A percentile compares a stretch with the other conserved stretches of the same genome.
Evolutionary conservation across 2,329 filamentous ascomycete species (phyloP).

Genomic region (Colletotrichum caudatum): DNA sequence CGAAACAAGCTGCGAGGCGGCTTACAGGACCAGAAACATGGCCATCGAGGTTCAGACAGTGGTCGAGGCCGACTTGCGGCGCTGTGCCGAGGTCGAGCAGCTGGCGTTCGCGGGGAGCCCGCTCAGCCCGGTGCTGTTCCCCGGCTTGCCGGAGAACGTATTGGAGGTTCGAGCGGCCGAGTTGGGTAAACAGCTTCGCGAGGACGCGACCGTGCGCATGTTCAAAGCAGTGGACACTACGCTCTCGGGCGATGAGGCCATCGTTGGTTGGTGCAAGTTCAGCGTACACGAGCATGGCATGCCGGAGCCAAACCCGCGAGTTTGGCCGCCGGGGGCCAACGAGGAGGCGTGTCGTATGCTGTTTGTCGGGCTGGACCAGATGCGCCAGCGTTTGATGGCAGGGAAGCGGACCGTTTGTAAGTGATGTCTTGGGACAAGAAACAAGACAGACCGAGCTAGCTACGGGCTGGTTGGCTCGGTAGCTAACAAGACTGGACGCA

Average conservation of each 20-base stretch:
- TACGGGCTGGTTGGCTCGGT: background rate
- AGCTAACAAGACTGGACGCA: constrained; percentile 37
- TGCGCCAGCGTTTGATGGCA: constrained; percentile 48
- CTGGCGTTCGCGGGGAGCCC: constrained; percentile 28
- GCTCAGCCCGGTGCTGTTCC: constrained; percentile 44
- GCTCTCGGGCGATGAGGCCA: constrained; percentile 44
- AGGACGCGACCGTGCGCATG: constrained; percentile 34
- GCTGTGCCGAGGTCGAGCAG: constrained; percentile 38
- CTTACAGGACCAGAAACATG: constrained; percentile 15
- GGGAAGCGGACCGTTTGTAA: constrained; percentile 53
- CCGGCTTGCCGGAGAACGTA: constrained; percentile 47
- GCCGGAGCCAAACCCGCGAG: constrained; percentile 44
- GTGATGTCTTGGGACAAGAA: constrained; percentile 35
- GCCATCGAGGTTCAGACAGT: constrained; percentile 38
- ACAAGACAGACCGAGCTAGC: too few relatives aligned
- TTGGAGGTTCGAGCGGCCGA: constrained; percentile 44
- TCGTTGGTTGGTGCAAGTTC: constrained; percentile 54
- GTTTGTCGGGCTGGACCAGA: constrained; percentile 48
- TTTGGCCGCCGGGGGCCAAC: constrained; percentile 49
- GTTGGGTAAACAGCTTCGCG: constrained; percentile 42
- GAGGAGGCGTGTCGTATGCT: constrained; percentile 51
- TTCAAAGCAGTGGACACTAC: constrained; percentile 41
- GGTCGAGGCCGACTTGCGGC: constrained; percentile 29
- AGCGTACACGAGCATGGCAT: constrained; percentile 48
- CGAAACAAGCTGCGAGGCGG: background rate